phyloP scores from a whole-genome alignment of 2,329 filamentous ascomycete genomes.

The Aureobasidium pullulans region DNA sequence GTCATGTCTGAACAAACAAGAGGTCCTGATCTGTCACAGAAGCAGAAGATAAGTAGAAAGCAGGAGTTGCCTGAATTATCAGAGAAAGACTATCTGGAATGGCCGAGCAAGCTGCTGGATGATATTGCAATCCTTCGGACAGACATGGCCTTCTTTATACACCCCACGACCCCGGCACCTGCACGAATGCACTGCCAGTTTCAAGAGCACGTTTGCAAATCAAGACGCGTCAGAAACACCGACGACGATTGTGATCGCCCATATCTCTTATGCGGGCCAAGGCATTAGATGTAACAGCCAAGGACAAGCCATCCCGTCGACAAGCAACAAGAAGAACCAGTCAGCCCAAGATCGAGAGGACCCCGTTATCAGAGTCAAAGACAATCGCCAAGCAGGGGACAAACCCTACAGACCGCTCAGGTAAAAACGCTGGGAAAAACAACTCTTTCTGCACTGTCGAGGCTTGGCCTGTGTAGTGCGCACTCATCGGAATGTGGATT shows the following conservation, averaged over 20 bases:
- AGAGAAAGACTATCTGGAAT: background rate
- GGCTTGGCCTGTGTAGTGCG: slow-evolving; percentile 4
- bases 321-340: slow-evolving; percentile 12
- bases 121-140: background rate
- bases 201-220: background rate
- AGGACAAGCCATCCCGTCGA: slow-evolving; percentile 5
- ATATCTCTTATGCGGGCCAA: slow-evolving; percentile 13
- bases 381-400: slow-evolving; percentile 6
- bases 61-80: background rate
- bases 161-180: background rate
- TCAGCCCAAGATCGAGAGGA: background rate
- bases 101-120: background rate
- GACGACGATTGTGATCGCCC: slow-evolving; percentile 9
- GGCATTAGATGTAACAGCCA: slow-evolving; percentile 13
- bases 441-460: slow-evolving; percentile 4
- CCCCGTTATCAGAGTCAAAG: slow-evolving; percentile 1
- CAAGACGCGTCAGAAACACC: slow-evolving; percentile 11
- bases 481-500: slow-evolving; percentile 5
- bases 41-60: too few species aligned
- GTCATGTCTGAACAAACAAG: background rate
- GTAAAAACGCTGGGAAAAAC: slow-evolving; percentile 6
- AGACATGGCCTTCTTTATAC: background rate
- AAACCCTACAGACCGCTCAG: slow-evolving; percentile 7
- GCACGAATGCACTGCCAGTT: background rate
- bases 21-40: background rate